phyloP scores from a whole-genome alignment of 495 filamentous ascomycete species.

The Penicillium waksmanii region DNA sequence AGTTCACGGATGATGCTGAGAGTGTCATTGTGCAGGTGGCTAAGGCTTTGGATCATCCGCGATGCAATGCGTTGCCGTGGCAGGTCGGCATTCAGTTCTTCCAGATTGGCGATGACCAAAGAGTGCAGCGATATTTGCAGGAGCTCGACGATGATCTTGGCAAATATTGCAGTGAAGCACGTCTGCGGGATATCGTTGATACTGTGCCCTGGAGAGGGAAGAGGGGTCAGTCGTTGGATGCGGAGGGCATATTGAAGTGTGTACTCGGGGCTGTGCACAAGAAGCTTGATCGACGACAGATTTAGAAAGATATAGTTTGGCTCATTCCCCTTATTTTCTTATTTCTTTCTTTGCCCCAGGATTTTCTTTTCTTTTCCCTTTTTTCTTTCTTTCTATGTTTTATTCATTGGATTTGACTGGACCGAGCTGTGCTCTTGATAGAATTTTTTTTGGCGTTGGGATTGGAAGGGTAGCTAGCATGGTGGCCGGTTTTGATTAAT shows the following conservation, averaged over 20 bases:
- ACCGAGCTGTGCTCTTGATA: conserved; percentile 1
- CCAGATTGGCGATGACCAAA: conserved; percentile 80
- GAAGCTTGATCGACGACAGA: conserved; percentile 34
- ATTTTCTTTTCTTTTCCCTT: neutral
- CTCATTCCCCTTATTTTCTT: neutral
- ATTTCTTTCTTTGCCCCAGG: neutral
- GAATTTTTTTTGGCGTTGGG: neutral
- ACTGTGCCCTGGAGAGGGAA: conserved; percentile 73
- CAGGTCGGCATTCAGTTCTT: conserved; percentile 98
- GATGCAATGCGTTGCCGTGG: conserved; percentile 71
- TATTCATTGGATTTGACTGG: neutral
- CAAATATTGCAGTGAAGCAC: conserved; percentile 47
- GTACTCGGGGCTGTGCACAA: conserved; percentile 76
- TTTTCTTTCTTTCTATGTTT: neutral
- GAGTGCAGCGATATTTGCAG: conserved; percentile 65
- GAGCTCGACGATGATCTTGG: conserved; percentile 79
- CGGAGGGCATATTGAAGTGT: conserved; percentile 78
- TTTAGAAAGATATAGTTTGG: conserved; percentile 13
- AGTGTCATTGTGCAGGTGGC: conserved; percentile 68
- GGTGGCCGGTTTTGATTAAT: neutral
- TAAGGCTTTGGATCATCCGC: conserved; percentile 63
- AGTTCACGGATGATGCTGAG: conserved; percentile 81
- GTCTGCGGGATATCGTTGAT: conserved; percentile 89
- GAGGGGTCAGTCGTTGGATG: conserved; percentile 50
- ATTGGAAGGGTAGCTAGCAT: neutral